These are phyloP conservation scores for Alternaria gaisen DNA, from an alignment of 2,329 filamentous ascomycete species.

Conservation along the genomic window DNA sequence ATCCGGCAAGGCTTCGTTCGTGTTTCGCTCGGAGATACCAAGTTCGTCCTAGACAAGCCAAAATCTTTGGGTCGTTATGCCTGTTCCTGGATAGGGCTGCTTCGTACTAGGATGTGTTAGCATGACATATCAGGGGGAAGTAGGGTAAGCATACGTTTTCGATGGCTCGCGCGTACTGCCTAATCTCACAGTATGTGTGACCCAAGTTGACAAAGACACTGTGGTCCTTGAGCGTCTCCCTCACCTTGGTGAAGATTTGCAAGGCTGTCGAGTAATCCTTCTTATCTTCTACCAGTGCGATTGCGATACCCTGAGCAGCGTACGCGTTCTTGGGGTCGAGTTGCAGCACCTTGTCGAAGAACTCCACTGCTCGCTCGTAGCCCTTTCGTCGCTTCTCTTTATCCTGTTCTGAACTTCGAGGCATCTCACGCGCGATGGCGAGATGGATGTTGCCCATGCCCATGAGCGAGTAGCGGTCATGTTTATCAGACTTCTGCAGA, in stretches of 20 bases:
- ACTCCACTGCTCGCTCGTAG: slow-evolving; percentile 93
- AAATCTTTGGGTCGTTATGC: slow-evolving; percentile 78
- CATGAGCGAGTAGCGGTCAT: slow-evolving; percentile 94
- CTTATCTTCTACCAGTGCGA: slow-evolving; percentile 92
- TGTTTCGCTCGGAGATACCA: slow-evolving; percentile 83
- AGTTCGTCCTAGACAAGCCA: slow-evolving; percentile 86
- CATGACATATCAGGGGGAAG: background rate
- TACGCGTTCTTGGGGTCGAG: slow-evolving; percentile 96
- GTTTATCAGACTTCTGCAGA: slow-evolving; percentile 87
- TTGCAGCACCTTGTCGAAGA: slow-evolving; percentile 96
- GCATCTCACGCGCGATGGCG: slow-evolving; percentile 90
- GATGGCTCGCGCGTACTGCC: slow-evolving; percentile 89
- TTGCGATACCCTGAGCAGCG: slow-evolving; percentile 93
- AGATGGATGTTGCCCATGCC: slow-evolving; percentile 98
- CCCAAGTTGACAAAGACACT: slow-evolving; percentile 93
- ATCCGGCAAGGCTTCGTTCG: slow-evolving; percentile 68
- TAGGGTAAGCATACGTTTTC: slow-evolving; percentile 67
- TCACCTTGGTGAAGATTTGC: slow-evolving; percentile 87
- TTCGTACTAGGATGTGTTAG: slow-evolving; percentile 71
- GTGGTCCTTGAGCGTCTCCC: slow-evolving; percentile 87
- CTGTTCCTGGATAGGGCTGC: slow-evolving; percentile 80
- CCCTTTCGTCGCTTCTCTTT: slow-evolving; percentile 88
- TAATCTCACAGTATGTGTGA: slow-evolving; percentile 88
- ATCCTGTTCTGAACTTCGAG: slow-evolving; percentile 85
- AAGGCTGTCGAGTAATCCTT: slow-evolving; percentile 86